Conservation (phyloP, 805 yeast genomes). For the Sugiyamaella valdiviana region DNA sequence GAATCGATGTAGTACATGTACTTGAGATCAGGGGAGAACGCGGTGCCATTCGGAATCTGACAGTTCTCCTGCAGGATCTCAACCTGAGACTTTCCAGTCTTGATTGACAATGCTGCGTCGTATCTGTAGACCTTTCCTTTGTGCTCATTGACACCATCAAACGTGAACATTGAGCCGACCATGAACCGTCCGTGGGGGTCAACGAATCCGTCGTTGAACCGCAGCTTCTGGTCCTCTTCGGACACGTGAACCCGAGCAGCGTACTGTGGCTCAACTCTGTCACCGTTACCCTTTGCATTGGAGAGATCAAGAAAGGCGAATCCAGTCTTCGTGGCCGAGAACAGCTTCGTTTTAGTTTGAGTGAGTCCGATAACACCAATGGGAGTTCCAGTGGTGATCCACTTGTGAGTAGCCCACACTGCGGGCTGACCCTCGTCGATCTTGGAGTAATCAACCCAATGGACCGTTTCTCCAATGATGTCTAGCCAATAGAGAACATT, state of each 20-base stretch:
- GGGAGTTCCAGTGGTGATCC: constrained; percentile 37
- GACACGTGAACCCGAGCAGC: constrained; percentile 24
- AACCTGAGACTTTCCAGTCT: constrained; percentile 5
- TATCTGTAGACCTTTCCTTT: constrained; percentile 53
- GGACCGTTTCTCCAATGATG: constrained; percentile 23
- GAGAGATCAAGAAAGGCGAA: constrained; percentile 48
- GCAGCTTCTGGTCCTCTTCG: constrained; percentile 22
- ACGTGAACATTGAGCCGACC: constrained; percentile 64
- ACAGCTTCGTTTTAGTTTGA: constrained; percentile 40
- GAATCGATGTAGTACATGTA: constrained; percentile 52
- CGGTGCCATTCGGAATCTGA: constrained; percentile 67
- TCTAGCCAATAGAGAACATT: constrained; percentile 30
- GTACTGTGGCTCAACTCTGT: constrained; percentile 30
- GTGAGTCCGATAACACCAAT: constrained; percentile 74
- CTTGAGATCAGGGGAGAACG: constrained; percentile 42
- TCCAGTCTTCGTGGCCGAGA: constrained; percentile 63
- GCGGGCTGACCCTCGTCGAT: constrained; percentile 21
- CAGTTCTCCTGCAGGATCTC: constrained; percentile 36
- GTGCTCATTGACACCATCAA: constrained; percentile 10
- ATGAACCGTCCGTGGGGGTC: constrained; percentile 72
- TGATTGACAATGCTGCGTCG: constrained; percentile 28
- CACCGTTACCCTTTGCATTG: constrained; percentile 23
- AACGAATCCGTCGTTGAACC: constrained; percentile 80
- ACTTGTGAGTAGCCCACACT: constrained; percentile 31
- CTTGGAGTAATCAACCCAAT: constrained; percentile 19